phyloP scores from a whole-genome alignment of 2,329 filamentous ascomycete genomes.

The Botrytis elliptica region DNA sequence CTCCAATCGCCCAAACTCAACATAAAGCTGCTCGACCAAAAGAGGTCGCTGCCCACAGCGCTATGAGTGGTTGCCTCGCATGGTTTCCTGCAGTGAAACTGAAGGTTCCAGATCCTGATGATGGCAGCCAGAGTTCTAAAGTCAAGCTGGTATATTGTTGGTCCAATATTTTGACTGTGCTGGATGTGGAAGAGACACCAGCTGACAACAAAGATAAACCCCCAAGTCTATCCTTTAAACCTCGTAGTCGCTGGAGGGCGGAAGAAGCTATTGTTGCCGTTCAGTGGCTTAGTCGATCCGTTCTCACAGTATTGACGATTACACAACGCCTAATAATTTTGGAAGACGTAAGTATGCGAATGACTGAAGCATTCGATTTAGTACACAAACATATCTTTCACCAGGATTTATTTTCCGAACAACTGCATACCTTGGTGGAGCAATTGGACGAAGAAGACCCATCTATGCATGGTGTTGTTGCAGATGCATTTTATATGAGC shows the following conservation, averaged over 20 bases:
- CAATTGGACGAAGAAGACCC: constrained; percentile 82
- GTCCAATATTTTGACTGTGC: constrained; percentile 94
- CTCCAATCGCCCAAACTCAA: constrained; percentile 92
- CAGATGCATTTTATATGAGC: constrained; percentile 97
- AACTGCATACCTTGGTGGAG: constrained; percentile 82
- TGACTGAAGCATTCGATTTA: constrained; percentile 93
- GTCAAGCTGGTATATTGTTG: constrained; percentile 96
- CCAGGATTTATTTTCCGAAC: constrained; percentile 82
- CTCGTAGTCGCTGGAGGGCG: constrained; percentile 85
- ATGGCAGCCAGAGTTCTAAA: constrained; percentile 68
- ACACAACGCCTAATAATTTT: constrained; percentile 90
- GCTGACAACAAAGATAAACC: constrained; percentile 73
- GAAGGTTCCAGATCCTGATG: constrained; percentile 68
- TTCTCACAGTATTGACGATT: constrained; percentile 87
- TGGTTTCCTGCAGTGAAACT: constrained; percentile 97
- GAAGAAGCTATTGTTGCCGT: constrained; percentile 95
- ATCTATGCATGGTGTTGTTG: constrained; percentile 92
- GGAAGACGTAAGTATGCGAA: constrained; percentile 83
- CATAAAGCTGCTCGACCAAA: constrained; percentile 91
- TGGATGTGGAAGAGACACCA: constrained; percentile 78
- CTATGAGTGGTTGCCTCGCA: constrained; percentile 88
- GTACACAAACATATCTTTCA: constrained; percentile 92
- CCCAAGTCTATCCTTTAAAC: constrained; percentile 73
- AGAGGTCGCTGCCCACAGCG: constrained; percentile 83
- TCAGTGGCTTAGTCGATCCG: constrained; percentile 94